Evolutionary conservation across 169 alveolate species (phyloP), one percentile per base, ranked within the genome.

Genomic region (Plasmodium fragile): DNA sequence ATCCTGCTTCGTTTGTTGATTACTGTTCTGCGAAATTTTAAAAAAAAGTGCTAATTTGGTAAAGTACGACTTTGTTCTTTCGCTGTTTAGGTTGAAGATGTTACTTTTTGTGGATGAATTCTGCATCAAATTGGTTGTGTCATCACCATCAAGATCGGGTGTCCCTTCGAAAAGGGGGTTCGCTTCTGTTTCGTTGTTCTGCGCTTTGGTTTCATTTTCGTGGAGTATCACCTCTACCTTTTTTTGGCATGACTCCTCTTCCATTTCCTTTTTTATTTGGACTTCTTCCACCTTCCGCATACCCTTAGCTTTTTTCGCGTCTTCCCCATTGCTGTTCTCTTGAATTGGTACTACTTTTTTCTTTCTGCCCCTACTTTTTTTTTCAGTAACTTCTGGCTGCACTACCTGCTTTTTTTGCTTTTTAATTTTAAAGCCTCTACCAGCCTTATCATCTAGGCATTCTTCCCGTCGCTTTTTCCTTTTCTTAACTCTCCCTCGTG

Each of bases 31-130:
- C 18, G 75, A 39, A 39, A 71, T 13, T 83, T 83, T 83, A 72
- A 83, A 83, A 28, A 71, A 83, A 70, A 70, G 34, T 41, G 92
- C 77, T 4, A 83, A 71, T 83, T 83, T 83, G 4, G 41, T 28
- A 41, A 83, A 11, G 49, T 82, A 83, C n/a, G 59, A 43, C 52
- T 72, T 72, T 59, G 79, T 83, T 72, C 22, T 72, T 71, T 83
- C 83, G 28, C 72, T 43, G 39, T 13, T 83, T 30, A 72, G 1
- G 25, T 71, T 41, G 59, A 71, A 41, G 32, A 72, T 3, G 10
- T 83, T 70, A 22, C 49, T 83, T 49, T 69, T 82, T 25, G 59
- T 49, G 16, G 22, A 36, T 43, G 59, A 18, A 25, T 82, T 52
- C 41, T 81, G 53, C 11, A 6, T 59, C 41, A 8, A 2, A 39